Evolutionary conservation across 495 filamentous ascomycete species (phyloP).

Genomic region (Neurospora africana): DNA sequence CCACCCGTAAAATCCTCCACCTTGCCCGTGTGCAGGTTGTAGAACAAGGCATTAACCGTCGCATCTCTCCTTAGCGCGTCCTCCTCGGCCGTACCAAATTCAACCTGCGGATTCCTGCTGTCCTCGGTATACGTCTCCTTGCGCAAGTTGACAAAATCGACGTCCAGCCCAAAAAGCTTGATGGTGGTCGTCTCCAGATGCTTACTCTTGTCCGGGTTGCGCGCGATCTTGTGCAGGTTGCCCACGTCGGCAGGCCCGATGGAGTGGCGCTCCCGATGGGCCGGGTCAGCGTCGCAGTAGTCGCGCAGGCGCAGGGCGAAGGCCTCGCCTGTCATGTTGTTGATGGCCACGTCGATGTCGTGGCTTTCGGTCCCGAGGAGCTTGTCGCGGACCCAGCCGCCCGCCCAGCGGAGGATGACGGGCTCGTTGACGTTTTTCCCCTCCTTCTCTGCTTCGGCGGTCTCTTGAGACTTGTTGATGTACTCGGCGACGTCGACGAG

Average conservation of each 20-base stretch:
- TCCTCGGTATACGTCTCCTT: slow-evolving; percentile 82
- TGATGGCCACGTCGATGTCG: slow-evolving; percentile 94
- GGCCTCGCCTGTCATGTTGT: slow-evolving; percentile 81
- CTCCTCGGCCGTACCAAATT: slow-evolving; percentile 85
- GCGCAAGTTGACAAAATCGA: slow-evolving; percentile 89
- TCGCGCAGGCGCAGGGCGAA: slow-evolving; percentile 57
- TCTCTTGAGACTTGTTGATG: slow-evolving; percentile 38
- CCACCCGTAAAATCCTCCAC: slow-evolving; percentile 86
- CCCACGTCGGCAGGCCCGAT: slow-evolving; percentile 47
- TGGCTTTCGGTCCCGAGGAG: slow-evolving; percentile 69
- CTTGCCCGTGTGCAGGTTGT: slow-evolving; percentile 65
- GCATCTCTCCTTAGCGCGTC: slow-evolving; percentile 87
- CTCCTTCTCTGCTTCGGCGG: background rate
- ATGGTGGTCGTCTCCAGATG: slow-evolving; percentile 90
- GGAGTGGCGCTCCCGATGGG: slow-evolving; percentile 29
- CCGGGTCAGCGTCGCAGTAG: slow-evolving; percentile 38
- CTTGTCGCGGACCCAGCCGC: slow-evolving; percentile 98
- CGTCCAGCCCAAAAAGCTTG: slow-evolving; percentile 73
- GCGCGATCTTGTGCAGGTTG: slow-evolving; percentile 64
- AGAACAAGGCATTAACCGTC: slow-evolving; percentile 92
- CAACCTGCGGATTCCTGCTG: slow-evolving; percentile 83
- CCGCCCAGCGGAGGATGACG: slow-evolving; percentile 75
- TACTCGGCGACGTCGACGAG: slow-evolving; percentile 65
- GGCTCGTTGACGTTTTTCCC: slow-evolving; percentile 26
- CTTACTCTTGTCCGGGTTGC: slow-evolving; percentile 95